Percentiles rank a stretch among this genome's conserved stretches.
These are phyloP conservation scores for Leucocoprinus leucothites DNA, from an alignment of 768 basidiomycete species.

Conservation along the genomic window DNA sequence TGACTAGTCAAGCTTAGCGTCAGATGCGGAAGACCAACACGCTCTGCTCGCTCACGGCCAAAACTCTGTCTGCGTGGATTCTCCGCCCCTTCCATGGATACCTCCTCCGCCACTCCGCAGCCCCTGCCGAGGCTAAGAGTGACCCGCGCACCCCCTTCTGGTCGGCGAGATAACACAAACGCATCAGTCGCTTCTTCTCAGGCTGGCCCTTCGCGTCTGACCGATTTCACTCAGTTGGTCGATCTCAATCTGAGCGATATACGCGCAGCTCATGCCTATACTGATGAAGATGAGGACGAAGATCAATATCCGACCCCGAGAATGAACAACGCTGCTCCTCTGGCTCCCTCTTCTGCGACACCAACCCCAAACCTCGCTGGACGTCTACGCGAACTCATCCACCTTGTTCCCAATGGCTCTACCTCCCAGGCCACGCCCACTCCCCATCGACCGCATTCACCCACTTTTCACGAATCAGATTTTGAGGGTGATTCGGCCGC, in stretches of 20 bases:
- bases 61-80: not conserved
- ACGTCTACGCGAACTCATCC: slow-evolving; percentile 60
- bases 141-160: slow-evolving; percentile 17
- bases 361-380: slow-evolving; percentile 39
- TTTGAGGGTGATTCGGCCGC: slow-evolving; percentile 45
- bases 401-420: slow-evolving; percentile 39
- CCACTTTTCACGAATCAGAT: slow-evolving; percentile 49
- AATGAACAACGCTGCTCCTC: slow-evolving; percentile 5
- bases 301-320: slow-evolving; percentile 30
- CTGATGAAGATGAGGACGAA: slow-evolving; percentile 23
- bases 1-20: not conserved
- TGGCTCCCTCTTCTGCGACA: slow-evolving; percentile 32
- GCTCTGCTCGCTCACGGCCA: not conserved
- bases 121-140: slow-evolving; percentile 23
- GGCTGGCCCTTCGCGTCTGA: slow-evolving; percentile 35
- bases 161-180: slow-evolving; percentile 23
- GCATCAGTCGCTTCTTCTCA: slow-evolving; percentile 22
- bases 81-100: slow-evolving; percentile 24
- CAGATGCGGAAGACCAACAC: not conserved
- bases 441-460: slow-evolving; percentile 23
- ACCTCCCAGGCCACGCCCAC: slow-evolving; percentile 7
- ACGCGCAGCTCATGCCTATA: slow-evolving; percentile 15
- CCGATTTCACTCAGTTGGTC: slow-evolving; percentile 28
- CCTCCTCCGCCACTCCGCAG: slow-evolving; percentile 32
- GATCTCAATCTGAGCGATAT: slow-evolving; percentile 25